Percentiles rank a stretch among this genome's conserved stretches.
These are phyloP conservation scores for Kluyveromyces sp. DNA, from an alignment of 1,139 yeast genomes.

Conservation along the genomic window DNA sequence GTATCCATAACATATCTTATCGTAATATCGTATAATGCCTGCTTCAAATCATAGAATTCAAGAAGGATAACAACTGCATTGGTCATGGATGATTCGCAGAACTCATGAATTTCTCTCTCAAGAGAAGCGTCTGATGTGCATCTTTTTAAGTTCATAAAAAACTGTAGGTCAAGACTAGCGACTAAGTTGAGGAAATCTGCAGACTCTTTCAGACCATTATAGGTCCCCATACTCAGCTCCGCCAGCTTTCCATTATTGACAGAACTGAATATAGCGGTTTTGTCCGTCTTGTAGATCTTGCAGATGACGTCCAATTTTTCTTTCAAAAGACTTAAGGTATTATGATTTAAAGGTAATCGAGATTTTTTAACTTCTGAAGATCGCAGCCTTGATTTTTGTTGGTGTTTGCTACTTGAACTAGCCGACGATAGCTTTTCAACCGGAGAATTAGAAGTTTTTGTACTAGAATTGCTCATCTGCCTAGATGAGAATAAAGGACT, in stretches of 20 bases:
- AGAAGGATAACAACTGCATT: constrained; percentile 40
- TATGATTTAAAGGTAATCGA: constrained; percentile 23
- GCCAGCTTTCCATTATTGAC: constrained; percentile 18
- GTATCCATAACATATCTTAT: constrained; percentile 58
- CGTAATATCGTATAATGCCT: constrained; percentile 59
- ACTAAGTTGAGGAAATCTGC: constrained; percentile 22
- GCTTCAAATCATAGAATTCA: constrained; percentile 72
- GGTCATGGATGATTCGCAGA: constrained; percentile 27
- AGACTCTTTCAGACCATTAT: constrained; percentile 28
- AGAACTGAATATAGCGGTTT: constrained; percentile 6
- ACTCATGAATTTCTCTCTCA: constrained; percentile 14
- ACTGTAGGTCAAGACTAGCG: constrained; percentile 28
- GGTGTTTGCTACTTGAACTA: not conserved
- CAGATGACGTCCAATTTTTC: constrained; percentile 17
- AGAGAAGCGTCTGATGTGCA: constrained; percentile 6
- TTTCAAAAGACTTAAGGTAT: constrained; percentile 22
- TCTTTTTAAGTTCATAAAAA: constrained; percentile 21
- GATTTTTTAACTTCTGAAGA: constrained; percentile 18
- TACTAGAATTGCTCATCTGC: constrained; percentile 7
- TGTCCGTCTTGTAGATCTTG: constrained; percentile 9
- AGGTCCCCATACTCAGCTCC: constrained; percentile 29
- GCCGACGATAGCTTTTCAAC: constrained; percentile 10
- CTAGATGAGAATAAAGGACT: constrained; percentile 5
- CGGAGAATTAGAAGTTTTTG: constrained; percentile 7
- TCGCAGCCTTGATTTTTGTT: constrained; percentile 16